phyloP scores from a whole-genome alignment of 1,284 basidiomycete genomes.

The Ustilago esculenta region DNA sequence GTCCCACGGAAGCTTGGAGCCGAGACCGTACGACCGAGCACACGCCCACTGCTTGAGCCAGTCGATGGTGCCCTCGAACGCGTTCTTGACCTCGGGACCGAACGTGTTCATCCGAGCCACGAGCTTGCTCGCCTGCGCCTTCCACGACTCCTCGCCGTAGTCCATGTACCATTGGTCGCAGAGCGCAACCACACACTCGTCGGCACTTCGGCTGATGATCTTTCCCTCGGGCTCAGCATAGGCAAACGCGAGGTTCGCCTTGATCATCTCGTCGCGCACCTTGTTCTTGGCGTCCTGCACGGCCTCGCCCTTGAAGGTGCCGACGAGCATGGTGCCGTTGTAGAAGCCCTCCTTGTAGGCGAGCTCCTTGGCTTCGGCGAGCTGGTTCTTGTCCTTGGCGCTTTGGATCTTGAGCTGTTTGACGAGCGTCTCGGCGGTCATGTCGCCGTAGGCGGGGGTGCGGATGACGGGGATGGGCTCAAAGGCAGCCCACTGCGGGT shows the following conservation, averaged over 20 bases:
- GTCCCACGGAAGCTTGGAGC: slow-evolving; percentile 97
- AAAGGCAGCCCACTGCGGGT: slow-evolving; percentile 85
- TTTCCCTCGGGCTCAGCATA: slow-evolving; percentile 96
- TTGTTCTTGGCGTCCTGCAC: slow-evolving; percentile 92
- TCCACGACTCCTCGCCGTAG: slow-evolving; percentile 92
- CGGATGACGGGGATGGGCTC: slow-evolving; percentile 88
- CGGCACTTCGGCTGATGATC: slow-evolving; percentile 86
- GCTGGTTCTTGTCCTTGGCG: slow-evolving; percentile 82
- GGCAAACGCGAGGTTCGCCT: slow-evolving; percentile 79
- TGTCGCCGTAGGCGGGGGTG: slow-evolving; percentile 89
- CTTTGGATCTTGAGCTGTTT: slow-evolving; percentile 94
- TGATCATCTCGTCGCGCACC: slow-evolving; percentile 86
- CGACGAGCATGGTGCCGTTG: slow-evolving; percentile 86
- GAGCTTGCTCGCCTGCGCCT: slow-evolving; percentile 83
- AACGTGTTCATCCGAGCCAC: slow-evolving; percentile 90
- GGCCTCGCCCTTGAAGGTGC: slow-evolving; percentile 84
- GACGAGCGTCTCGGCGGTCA: slow-evolving; percentile 87
- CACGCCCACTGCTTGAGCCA: slow-evolving; percentile 99
- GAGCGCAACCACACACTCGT: slow-evolving; percentile 96
- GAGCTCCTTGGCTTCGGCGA: slow-evolving; percentile 95
- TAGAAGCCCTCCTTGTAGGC: slow-evolving; percentile 99
- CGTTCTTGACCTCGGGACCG: slow-evolving; percentile 85
- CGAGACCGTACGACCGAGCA: slow-evolving; percentile 93
- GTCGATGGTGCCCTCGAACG: slow-evolving; percentile 87
- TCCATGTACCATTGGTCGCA: slow-evolving; percentile 99